Conservation (phyloP, 306 rosid genomes). For the Glycine latifolia region DNA sequence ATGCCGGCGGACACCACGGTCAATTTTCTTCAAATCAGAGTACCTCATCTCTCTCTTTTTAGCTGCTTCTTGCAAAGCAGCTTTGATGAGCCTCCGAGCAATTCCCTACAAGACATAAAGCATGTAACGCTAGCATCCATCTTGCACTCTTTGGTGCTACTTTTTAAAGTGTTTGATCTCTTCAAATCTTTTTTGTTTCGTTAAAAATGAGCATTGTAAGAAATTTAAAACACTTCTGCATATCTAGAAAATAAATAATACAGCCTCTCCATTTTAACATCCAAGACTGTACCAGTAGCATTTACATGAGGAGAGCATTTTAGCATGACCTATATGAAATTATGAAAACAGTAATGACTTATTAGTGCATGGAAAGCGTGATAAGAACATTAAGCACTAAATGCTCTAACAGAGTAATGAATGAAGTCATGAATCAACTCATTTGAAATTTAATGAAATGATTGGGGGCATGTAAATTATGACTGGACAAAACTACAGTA, state of each 20-base stretch:
- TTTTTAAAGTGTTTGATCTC: background rate
- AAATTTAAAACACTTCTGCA: too few species aligned
- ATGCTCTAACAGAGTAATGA: constrained; percentile 15
- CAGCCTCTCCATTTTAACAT: background rate
- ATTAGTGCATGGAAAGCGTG: constrained; percentile 5
- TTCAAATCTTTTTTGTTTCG: background rate
- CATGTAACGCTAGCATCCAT: constrained; percentile 37
- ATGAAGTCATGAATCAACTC: constrained; percentile 3
- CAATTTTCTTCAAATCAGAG: constrained; percentile 86
- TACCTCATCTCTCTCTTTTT: constrained; percentile 95
- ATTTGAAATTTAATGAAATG: too few species aligned
- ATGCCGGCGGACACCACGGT: constrained; percentile 90
- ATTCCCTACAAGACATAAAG: constrained; percentile 68
- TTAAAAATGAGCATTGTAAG: constrained; percentile 22
- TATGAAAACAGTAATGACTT: constrained; percentile 27
- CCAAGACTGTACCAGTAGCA: constrained; percentile 4
- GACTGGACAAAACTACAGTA: too few species aligned
- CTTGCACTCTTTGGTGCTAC: constrained; percentile 20
- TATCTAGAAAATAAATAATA: constrained; percentile 6
- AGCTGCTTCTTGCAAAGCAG: constrained; percentile 88
- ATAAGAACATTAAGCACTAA: background rate
- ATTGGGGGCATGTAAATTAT: too few species aligned
- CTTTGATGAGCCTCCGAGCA: constrained; percentile 82
- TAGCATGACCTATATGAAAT: constrained; percentile 28
- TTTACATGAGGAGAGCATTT: constrained; percentile 32